Percentiles rank a stretch among this genome's conserved stretches.
These are phyloP conservation scores for Lachancea kluyveri DNA, from an alignment of 805 yeast genomes.

Conservation along the genomic window DNA sequence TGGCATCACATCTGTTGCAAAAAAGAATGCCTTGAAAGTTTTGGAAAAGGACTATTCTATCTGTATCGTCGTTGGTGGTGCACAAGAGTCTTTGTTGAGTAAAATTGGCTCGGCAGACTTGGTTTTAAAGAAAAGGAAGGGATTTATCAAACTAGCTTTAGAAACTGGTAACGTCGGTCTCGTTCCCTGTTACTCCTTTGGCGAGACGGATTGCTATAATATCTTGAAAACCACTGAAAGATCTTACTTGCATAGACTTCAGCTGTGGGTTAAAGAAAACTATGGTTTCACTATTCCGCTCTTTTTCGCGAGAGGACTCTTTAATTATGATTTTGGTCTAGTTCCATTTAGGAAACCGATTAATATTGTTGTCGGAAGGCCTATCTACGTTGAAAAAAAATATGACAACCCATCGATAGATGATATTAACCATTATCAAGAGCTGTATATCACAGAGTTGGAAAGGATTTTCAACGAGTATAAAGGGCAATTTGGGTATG, in stretches of 20 bases:
- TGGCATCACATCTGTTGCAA: slow-evolving; percentile 82
- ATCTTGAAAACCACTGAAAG: slow-evolving; percentile 39
- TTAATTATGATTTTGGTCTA: slow-evolving; percentile 87
- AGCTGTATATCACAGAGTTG: slow-evolving; percentile 58
- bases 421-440: slow-evolving; percentile 66
- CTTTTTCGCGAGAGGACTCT: slow-evolving; percentile 86
- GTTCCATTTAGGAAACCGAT: slow-evolving; percentile 81
- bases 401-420: slow-evolving; percentile 38
- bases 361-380: slow-evolving; percentile 66
- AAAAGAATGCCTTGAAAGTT: slow-evolving; percentile 59
- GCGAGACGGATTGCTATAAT: slow-evolving; percentile 68
- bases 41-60: slow-evolving; percentile 65
- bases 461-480: slow-evolving; percentile 59
- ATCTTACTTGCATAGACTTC: slow-evolving; percentile 50
- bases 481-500: slow-evolving; percentile 42
- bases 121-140: slow-evolving; percentile 72
- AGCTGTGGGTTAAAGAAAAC: slow-evolving; percentile 61
- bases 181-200: slow-evolving; percentile 88
- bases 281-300: slow-evolving; percentile 87
- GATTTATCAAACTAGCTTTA: slow-evolving; percentile 83
- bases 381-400: slow-evolving; percentile 50
- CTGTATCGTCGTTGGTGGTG: slow-evolving; percentile 93
- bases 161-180: slow-evolving; percentile 68
- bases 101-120: slow-evolving; percentile 55
- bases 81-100: slow-evolving; percentile 76